Evolutionary conservation across 208 protist genomes (phyloP).

Genomic region (Crithidia sp.): DNA sequence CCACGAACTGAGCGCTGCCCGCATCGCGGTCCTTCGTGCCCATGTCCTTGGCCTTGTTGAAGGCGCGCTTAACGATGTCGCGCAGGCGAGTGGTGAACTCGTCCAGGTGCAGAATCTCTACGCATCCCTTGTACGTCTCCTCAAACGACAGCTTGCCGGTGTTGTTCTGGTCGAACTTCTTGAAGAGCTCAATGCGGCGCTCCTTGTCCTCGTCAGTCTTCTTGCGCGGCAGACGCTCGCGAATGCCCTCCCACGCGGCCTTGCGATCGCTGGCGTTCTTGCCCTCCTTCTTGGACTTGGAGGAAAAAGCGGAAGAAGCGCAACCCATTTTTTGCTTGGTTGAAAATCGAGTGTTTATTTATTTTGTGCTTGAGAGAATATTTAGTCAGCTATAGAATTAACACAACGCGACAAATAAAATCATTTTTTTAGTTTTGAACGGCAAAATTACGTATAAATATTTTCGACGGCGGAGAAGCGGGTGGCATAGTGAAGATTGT

Average conservation of each 20-base stretch:
- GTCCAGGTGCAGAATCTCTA: slow-evolving; percentile 57
- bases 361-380: background rate
- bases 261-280: slow-evolving; percentile 49
- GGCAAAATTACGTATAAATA: too few species aligned
- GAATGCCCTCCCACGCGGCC: slow-evolving; percentile 48
- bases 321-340: slow-evolving; percentile 29
- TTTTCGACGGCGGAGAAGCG: too few species aligned
- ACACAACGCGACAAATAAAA: too few species aligned
- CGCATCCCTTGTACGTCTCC: slow-evolving; percentile 61
- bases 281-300: slow-evolving; percentile 33
- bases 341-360: slow-evolving; percentile 3
- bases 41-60: slow-evolving; percentile 72
- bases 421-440: too few species aligned
- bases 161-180: slow-evolving; percentile 68
- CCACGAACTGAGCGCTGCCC: slow-evolving; percentile 55
- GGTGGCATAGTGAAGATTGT: too few species aligned
- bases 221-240: slow-evolving; percentile 32
- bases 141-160: slow-evolving; percentile 62
- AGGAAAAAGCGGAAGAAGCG: slow-evolving; percentile 12
- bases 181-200: slow-evolving; percentile 70
- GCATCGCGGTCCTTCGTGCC: slow-evolving; percentile 37
- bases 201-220: slow-evolving; percentile 49
- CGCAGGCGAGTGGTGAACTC: slow-evolving; percentile 65
- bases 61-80: slow-evolving; percentile 82
- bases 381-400: background rate